Percentiles rank a stretch among this genome's conserved stretches.
Conservation (phyloP, 257 asterid species). For the Penstemon eatonii region DNA sequence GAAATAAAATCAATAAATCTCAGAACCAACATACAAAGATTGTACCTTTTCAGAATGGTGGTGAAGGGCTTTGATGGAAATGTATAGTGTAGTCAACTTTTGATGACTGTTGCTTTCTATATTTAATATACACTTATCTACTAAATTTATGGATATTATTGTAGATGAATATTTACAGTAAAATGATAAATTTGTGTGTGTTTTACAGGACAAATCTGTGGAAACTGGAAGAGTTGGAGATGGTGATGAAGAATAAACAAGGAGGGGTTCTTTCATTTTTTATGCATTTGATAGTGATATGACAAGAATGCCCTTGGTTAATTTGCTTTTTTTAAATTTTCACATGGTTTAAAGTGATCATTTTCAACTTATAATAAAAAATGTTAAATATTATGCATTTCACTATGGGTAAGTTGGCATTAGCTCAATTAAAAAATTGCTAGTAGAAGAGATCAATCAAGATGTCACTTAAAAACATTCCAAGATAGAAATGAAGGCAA, state of each 20-base stretch:
- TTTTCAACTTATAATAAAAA: no score
- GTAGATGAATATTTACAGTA: conserved; percentile 22
- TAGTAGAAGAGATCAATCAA: no score
- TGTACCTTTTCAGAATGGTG: conserved; percentile 17
- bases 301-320: conserved; percentile 25
- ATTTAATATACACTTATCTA: background rate
- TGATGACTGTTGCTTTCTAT: conserved; percentile 4
- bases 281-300: background rate
- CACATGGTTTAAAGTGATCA: no score
- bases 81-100: conserved; percentile 20
- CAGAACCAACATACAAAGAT: conserved; percentile 19
- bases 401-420: no score
- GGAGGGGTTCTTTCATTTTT: conserved; percentile 15
- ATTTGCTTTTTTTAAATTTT: no score
- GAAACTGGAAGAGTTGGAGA: conserved; percentile 31
- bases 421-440: no score
- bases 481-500: no score
- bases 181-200: conserved; percentile 17
- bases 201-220: conserved; percentile 32
- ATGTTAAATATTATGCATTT: no score
- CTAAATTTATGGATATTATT: conserved; percentile 5
- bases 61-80: conserved; percentile 15
- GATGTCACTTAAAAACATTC: no score
- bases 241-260: background rate
- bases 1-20: conserved; percentile 15